phyloP scores from a whole-genome alignment of 108 stramenopile species.

The Schizochytrium sp. region DNA sequence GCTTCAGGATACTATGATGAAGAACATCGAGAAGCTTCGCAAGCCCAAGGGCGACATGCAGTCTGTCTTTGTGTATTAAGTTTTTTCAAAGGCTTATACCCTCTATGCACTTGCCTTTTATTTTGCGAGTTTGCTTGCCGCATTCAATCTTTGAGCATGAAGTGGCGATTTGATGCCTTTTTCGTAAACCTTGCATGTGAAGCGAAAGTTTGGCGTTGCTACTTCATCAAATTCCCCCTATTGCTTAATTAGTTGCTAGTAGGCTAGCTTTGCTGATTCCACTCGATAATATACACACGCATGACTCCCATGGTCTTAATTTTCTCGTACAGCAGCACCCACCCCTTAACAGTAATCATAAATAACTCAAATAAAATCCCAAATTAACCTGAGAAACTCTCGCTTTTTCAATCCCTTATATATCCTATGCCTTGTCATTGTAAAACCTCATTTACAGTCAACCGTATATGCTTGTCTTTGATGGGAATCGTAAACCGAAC shows the following conservation, averaged over 20 bases:
- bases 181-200: no score
- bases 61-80: background rate
- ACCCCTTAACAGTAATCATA: background rate
- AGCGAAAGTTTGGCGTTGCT: no score
- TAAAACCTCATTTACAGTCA: no score
- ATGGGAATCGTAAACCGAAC: no score
- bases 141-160: no score
- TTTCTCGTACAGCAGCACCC: background rate
- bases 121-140: no score
- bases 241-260: no score
- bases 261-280: no score
- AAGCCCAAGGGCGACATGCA: conserved; percentile 76
- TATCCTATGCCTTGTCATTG: no score
- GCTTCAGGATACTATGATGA: conserved; percentile 61
- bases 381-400: background rate
- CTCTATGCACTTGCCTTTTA: background rate
- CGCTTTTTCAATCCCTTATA: background rate
- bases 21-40: conserved; percentile 80
- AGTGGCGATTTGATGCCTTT: no score
- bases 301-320: background rate
- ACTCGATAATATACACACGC: background rate
- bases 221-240: no score
- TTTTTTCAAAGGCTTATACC: background rate
- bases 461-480: no score
- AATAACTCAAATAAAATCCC: background rate